Conservation (phyloP, 192 early-diverging fungal species). For the Piromyces finnis region DNA sequence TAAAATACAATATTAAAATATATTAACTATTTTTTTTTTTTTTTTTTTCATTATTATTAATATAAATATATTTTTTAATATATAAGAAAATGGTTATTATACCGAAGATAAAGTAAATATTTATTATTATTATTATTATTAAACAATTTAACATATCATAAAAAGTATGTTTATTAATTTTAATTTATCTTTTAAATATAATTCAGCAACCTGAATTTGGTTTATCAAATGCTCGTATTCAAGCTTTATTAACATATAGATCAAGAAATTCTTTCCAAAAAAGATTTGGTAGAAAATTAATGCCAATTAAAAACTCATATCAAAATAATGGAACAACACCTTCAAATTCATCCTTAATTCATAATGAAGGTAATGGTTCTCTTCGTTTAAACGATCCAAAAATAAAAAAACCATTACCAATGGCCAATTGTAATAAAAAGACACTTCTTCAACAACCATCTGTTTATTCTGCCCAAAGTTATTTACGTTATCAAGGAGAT, state of each 20-base stretch:
- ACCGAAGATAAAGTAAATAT: no score
- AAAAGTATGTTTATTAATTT: no score
- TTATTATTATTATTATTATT: no score
- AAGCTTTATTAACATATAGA: conserved; percentile 88
- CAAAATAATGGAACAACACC: background rate
- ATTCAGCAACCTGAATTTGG: conserved; percentile 73
- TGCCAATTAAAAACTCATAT: conserved; percentile 6
- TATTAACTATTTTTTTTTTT: no score
- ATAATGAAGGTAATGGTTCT: background rate
- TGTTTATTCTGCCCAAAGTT: conserved; percentile 88
- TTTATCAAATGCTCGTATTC: conserved; percentile 84
- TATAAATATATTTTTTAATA: no score
- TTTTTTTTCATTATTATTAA: no score
- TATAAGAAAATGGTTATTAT: background rate
- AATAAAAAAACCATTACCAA: background rate
- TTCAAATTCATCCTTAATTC: background rate
- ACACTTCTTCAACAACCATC: background rate
- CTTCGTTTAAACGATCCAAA: background rate
- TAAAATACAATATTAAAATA: no score
- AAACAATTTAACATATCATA: no score
- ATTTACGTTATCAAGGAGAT: conserved; percentile 94
- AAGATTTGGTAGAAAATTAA: conserved; percentile 77
- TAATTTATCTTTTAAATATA: no score
- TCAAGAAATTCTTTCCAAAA: conserved; percentile 92
- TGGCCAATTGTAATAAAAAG: background rate